Evolutionary conservation across 495 filamentous ascomycete species (phyloP), one percentile per base, ranked within the genome.

Genomic region (Apiosordaria backusii): DNA sequence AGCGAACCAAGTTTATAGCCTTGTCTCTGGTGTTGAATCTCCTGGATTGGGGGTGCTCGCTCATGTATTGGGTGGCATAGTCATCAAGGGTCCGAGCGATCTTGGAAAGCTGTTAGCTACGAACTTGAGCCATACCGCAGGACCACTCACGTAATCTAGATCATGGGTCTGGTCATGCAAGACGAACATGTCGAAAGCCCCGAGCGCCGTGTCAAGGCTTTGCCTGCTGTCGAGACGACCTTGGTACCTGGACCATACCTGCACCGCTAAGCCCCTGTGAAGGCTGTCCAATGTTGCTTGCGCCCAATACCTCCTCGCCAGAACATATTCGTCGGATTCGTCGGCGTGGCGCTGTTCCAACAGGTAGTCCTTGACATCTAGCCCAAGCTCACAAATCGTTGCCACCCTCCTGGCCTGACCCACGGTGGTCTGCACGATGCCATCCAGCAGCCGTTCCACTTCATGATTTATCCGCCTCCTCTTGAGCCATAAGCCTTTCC

Each of bases 291-390:
- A 78, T 13, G 90, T 84, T 10, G 86, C 85, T 67, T 83, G 83
- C 52, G 90, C 87, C 72, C 91, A 92, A 60, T 76, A 97, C 88
- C 90, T 89, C 79, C 92, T 84, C 18, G 95, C 92, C 68, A 99
- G 77, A 61, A 88, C 83, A 80, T 99, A 93, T 22, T 90, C 86
- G 15, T 75, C 80, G 18, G 85, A 80, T n/a, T 88, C 82, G 29
- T 82, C 79, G 35, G 83, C 78, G 10, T 78, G 76, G 59, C 83
- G 84, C 70, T 96, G 86, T 64, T 83, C 81, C 53, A 94, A 68
- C 50, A 99, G 82, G 23, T 86, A 87, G 73, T 97, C 95, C 73
- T 97, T 97, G 22, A 87, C 91, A 83, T 98, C 92, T 65, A 91
- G 94, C 1, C 93, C 95, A 68, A 87, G 78, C 53, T 81, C 76